Base-by-base conservation (phyloP, 2,329 filamentous ascomycete species). In the Westerdykella sp. region DNA sequence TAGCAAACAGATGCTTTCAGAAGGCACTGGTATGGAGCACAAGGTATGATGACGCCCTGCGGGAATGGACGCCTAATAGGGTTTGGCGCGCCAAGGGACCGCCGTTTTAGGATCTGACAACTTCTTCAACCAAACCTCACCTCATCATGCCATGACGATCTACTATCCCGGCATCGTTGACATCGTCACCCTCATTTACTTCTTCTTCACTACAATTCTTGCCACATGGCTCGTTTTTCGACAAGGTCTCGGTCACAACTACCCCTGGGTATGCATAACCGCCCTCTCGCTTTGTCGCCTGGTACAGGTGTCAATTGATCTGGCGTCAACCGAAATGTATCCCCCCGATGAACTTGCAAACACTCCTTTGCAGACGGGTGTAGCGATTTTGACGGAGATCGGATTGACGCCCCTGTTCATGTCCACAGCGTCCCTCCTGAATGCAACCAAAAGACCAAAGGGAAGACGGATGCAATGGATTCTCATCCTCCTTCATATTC, bases 381-480 rank as follows among this genome's bases (percentile, higher is more conserved):
- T 65, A 25, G 62, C 62, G 2, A 65, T 65, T 36, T 49, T 65
- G n/a, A 65, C 62, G 4, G 59, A 62, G 25, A 58, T 65, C 45
- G 56, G 60, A 2, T 52, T 65, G 39, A 65, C 62, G 22, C 61
- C 62, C 12, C 44, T 65, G 42, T 65, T 65, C 44, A 63, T 65
- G 62, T 48, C 60, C 4, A 65, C 62, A 6, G 51, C 55, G 42
- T 61, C 57, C 42, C 48, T 65, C 14, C 57, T 65, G 41, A 65
- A 65, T 46, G 49, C 58, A 5, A 65, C 61, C 1, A 55, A 57
- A 5, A 48, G 56, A 35, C 62, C 62, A 10, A 65, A 65, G 42
- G 62, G 62, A 35, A 52, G 62, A 23, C 57, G 61, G 35, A 65
- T 65, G 62, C 62, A 65, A 51, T 65, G 62, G 62, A 58, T 65